These are phyloP conservation scores for Claviceps sorghi DNA, from an alignment of 2,329 filamentous ascomycete species.

Conservation along the genomic window DNA sequence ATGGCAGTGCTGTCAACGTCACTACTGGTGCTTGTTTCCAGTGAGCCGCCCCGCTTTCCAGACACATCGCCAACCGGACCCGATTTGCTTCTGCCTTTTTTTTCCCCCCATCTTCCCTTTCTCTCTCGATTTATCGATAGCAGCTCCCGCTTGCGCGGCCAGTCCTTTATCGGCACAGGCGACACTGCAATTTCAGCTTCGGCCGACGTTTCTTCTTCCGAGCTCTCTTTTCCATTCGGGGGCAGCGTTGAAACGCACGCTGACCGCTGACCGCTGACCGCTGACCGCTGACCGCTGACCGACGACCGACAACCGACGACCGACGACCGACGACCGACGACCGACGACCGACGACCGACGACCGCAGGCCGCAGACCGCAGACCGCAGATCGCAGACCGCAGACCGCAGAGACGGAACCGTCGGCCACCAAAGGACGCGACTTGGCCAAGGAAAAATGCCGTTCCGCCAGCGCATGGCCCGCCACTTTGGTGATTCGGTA, in stretches of 20 bases:
- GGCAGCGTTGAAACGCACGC: conserved; percentile 1
- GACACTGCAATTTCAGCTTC: conserved; percentile 4
- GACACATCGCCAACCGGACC: not conserved
- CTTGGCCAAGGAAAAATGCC: conserved; percentile 15
- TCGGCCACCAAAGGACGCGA: not conserved
- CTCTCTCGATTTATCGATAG: not conserved
- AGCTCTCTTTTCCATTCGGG: not conserved
- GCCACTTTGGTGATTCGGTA: conserved; percentile 34
- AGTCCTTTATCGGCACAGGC: conserved; percentile 4
- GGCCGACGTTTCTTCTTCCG: conserved; percentile 1
- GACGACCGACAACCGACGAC: not conserved
- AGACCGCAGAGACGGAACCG: not conserved
- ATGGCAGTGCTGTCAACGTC: too few species aligned
- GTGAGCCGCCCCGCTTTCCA: conserved; percentile 2
- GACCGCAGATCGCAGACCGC: not conserved
- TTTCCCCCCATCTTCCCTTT: not conserved
- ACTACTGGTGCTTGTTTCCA: too few species aligned
- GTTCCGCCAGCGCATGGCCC: conserved; percentile 28
- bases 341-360: not conserved
- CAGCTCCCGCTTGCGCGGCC: conserved; percentile 5
- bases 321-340: not conserved
- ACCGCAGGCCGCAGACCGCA: not conserved
- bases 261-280: not conserved
- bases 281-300: not conserved
- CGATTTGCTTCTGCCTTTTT: not conserved